Percentiles rank a stretch among this genome's conserved stretches.
These are phyloP conservation scores for Casuarina equisetifolia DNA, from an alignment of 306 rosid species.

Conservation along the genomic window DNA sequence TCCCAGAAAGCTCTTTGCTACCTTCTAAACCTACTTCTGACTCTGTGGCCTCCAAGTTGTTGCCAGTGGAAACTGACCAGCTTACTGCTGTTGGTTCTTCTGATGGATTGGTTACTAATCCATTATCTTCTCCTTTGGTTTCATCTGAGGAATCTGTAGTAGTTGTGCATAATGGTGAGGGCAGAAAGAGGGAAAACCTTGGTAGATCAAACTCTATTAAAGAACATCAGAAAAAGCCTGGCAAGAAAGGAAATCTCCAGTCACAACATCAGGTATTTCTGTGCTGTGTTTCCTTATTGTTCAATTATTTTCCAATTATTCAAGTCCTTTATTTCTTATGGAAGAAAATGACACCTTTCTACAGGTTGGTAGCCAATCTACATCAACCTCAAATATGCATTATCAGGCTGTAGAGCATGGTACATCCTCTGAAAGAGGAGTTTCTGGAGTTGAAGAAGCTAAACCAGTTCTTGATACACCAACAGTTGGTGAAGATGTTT, in stretches of 20 bases:
- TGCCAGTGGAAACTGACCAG: conserved; percentile 32
- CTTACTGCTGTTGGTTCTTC: conserved; percentile 32
- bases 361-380: conserved; percentile 58
- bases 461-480: conserved; percentile 27
- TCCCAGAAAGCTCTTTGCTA: conserved; percentile 30
- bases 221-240: conserved; percentile 60
- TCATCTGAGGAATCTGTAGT: conserved; percentile 41
- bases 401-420: conserved; percentile 40
- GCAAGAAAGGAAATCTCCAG: conserved; percentile 52
- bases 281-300: conserved; percentile 13
- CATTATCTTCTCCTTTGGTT: conserved; percentile 28
- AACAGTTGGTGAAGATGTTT: conserved; percentile 29
- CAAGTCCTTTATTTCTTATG: conserved; percentile 3
- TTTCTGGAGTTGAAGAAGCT: conserved; percentile 41
- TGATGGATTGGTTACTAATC: conserved; percentile 36
- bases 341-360: conserved; percentile 10
- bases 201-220: conserved; percentile 58
- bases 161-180: conserved; percentile 43
- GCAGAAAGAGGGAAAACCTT: conserved; percentile 49
- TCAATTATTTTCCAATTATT: conserved; percentile 5
- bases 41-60: conserved; percentile 28
- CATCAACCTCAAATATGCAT: conserved; percentile 30
- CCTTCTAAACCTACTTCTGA: conserved; percentile 43
- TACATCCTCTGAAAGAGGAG: conserved; percentile 37
- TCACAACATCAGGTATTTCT: conserved; percentile 61